Evolutionary conservation across 2,329 filamentous ascomycete species (phyloP).

Genomic region (Apiospora malaysiana): DNA sequence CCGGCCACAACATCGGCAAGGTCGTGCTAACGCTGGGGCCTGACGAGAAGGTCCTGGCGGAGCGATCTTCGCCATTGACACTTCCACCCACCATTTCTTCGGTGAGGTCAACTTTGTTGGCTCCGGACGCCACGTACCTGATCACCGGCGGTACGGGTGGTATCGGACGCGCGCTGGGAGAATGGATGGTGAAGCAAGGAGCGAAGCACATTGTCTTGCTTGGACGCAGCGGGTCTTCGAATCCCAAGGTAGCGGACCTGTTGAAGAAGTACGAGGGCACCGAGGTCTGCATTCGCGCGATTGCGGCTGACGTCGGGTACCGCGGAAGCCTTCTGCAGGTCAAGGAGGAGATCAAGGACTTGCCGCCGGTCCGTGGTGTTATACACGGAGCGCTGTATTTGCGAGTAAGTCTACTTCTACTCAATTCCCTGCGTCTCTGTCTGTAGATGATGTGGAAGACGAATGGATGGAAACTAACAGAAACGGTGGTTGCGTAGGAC

Average conservation of each 20-base stretch:
- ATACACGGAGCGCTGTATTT: constrained; percentile 12
- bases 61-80: background rate
- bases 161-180: constrained; percentile 31
- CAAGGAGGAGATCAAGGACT: background rate
- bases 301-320: constrained; percentile 15
- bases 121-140: constrained; percentile 32
- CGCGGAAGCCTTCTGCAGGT: background rate
- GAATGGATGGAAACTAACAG: background rate
- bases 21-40: constrained; percentile 25
- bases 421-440: too few relatives aligned
- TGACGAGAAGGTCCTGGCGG: constrained; percentile 13
- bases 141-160: constrained; percentile 39
- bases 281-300: constrained; percentile 7
- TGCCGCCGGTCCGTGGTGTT: constrained; percentile 16
- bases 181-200: constrained; percentile 32
- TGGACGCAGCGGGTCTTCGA: constrained; percentile 31
- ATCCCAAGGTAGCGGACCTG: constrained; percentile 28
- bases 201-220: constrained; percentile 31
- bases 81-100: background rate
- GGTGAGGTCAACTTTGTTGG: constrained; percentile 22
- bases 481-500: background rate
- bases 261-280: constrained; percentile 13
- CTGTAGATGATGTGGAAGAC: too few relatives aligned
- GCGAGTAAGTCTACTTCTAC: constrained; percentile 25
- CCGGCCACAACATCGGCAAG: constrained; percentile 26